Evolutionary conservation across 148 eudicot species (phyloP).

Genomic region (Amaranthus hypochondriacus): DNA sequence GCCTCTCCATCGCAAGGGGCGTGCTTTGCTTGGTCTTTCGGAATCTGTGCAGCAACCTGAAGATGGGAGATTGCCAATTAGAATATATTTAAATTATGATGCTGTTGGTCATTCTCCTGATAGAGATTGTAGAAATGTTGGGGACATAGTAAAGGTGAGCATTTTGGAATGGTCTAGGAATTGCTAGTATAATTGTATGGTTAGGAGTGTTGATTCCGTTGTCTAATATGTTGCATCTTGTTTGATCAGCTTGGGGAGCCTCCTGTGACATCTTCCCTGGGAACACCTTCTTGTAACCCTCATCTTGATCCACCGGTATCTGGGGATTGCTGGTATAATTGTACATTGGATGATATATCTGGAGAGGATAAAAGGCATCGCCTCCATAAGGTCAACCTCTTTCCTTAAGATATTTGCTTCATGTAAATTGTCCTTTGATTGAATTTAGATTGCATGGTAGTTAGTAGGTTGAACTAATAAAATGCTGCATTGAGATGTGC

Average conservation of each 20-base stretch:
- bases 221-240: conserved; percentile 1
- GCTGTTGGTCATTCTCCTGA: conserved; percentile 96
- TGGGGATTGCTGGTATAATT: conserved; percentile 98
- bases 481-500: background rate
- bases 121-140: conserved; percentile 81
- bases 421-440: background rate
- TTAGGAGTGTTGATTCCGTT: background rate
- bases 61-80: conserved; percentile 74
- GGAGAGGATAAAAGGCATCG: conserved; percentile 82
- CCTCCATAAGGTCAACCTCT: conserved; percentile 60
- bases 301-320: conserved; percentile 66
- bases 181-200: conserved; percentile 6
- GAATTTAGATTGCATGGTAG: background rate
- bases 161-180: background rate
- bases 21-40: conserved; percentile 59
- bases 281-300: conserved; percentile 70
- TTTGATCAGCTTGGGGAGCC: conserved; percentile 87
- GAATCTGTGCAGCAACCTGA: conserved; percentile 30
- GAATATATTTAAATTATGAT: conserved; percentile 92
- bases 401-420: background rate
- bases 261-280: conserved; percentile 45
- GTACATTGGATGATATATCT: conserved; percentile 82
- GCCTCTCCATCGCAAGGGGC: conserved; percentile 45
- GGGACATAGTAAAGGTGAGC: conserved; percentile 88
- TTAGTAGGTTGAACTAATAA: background rate